Conservation (phyloP, 2,329 filamentous ascomycete genomes). For the Penicillium sp. region DNA sequence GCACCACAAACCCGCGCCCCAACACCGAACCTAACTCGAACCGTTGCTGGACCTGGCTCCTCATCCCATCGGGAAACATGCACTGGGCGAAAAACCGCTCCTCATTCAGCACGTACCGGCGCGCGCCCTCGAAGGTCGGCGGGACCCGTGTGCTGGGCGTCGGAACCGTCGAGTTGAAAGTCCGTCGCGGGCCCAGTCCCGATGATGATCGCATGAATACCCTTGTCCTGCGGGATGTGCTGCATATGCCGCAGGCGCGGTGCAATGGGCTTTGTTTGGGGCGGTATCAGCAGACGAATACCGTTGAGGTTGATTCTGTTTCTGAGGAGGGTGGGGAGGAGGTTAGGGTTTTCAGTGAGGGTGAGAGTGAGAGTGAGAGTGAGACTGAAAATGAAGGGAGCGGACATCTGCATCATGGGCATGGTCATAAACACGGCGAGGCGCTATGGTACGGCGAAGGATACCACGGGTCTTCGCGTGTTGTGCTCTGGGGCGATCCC, state of each 20-base stretch:
- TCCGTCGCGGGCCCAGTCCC: conserved; percentile 17
- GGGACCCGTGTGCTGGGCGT: conserved; percentile 25
- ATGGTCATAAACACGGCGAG: conserved; percentile 12
- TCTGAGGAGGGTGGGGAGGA: conserved; percentile 3
- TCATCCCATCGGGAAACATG: conserved; percentile 21
- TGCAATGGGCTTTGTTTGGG: conserved; percentile 28
- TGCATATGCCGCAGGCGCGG: conserved; percentile 27
- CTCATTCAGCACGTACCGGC: conserved; percentile 26
- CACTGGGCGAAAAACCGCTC: conserved; percentile 31
- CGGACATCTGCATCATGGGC: not conserved
- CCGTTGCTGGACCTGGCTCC: conserved; percentile 28
- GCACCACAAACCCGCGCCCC: not conserved
- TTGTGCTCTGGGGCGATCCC: conserved; percentile 26
- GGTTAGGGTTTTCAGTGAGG: conserved; percentile 3
- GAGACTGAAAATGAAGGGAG: conserved; percentile 6
- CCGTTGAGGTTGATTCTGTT: conserved; percentile 1
- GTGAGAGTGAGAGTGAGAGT: conserved; percentile 8
- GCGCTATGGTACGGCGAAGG: conserved; percentile 23
- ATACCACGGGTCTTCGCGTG: conserved; percentile 19
- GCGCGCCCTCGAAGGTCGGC: conserved; percentile 25
- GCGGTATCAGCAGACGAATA: conserved; percentile 17
- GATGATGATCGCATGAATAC: conserved; percentile 19
- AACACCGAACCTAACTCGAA: not conserved
- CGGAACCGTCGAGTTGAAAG: conserved; percentile 24
- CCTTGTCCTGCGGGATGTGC: conserved; percentile 24